phyloP scores from a whole-genome alignment of 2,329 filamentous ascomycete genomes.

The Aspergillus terreus region DNA sequence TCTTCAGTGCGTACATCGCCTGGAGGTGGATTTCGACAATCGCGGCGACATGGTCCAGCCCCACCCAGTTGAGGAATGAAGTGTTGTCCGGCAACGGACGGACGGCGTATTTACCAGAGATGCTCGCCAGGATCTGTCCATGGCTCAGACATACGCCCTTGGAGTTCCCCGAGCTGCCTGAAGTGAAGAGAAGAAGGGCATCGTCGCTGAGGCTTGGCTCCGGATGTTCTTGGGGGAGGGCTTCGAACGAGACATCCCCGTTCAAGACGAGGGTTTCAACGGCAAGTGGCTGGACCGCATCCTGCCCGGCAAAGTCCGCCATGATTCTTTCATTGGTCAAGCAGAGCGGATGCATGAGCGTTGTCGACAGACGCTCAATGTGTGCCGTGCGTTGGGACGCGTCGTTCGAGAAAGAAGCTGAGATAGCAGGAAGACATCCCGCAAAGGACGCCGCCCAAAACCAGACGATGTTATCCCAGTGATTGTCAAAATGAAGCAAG shows the following conservation, averaged over 20 bases:
- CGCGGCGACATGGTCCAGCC: conserved; percentile 51
- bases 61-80: conserved; percentile 36
- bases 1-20: conserved; percentile 28
- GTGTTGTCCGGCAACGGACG: conserved; percentile 26
- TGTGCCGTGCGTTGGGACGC: conserved; percentile 24
- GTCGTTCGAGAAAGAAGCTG: conserved; percentile 29
- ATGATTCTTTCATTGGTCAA: conserved; percentile 3
- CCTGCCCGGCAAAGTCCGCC: conserved; percentile 7
- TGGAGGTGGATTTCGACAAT: conserved; percentile 52
- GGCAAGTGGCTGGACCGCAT: conserved; percentile 1
- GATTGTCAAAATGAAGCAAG: conserved; percentile 33
- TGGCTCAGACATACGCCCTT: conserved; percentile 50
- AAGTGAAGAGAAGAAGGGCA: conserved; percentile 48
- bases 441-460: conserved; percentile 40
- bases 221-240: not conserved
- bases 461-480: conserved; percentile 38
- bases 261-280: conserved; percentile 6
- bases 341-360: conserved; percentile 7
- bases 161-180: conserved; percentile 49
- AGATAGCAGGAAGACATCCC: conserved; percentile 37
- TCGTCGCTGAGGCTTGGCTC: not conserved
- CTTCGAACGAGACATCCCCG: conserved; percentile 4
- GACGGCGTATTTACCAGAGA: conserved; percentile 36
- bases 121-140: conserved; percentile 40
- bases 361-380: conserved; percentile 24